These are phyloP conservation scores for Hemisphaericaspora subhashii DNA, from an alignment of 1,139 yeast species.

Conservation along the genomic window DNA sequence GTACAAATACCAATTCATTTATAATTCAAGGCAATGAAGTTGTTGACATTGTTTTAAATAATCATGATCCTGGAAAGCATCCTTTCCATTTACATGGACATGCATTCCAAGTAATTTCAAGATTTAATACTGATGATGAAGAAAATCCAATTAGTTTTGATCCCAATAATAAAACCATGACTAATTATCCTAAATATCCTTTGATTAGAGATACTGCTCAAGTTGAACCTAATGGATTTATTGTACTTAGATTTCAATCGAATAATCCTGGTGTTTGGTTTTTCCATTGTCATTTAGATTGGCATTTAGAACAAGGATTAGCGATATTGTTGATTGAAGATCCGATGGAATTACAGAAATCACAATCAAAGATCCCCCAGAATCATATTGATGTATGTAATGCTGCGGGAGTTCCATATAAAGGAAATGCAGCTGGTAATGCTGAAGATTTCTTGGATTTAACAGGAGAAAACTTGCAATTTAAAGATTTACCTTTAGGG, in stretches of 20 bases:
- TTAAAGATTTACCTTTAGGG: conserved; percentile 59
- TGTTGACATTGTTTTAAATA: conserved; percentile 71
- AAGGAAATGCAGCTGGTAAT: conserved; percentile 79
- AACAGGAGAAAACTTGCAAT: conserved; percentile 57
- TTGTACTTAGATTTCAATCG: conserved; percentile 68
- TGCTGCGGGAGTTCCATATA: conserved; percentile 38
- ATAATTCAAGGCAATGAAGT: conserved; percentile 62
- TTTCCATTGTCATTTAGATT: conserved; percentile 93
- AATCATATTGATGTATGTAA: conserved; percentile 51
- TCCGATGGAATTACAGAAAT: conserved; percentile 53
- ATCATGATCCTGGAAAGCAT: conserved; percentile 79
- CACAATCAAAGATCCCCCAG: conserved; percentile 36
- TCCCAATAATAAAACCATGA: conserved; percentile 47
- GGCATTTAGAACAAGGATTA: conserved; percentile 91
- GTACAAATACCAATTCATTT: conserved; percentile 64
- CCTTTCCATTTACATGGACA: conserved; percentile 96
- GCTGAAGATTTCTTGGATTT: conserved; percentile 55
- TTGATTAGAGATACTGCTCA: conserved; percentile 64
- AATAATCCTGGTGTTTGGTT: conserved; percentile 91
- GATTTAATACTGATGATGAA: conserved; percentile 50
- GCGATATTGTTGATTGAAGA: conserved; percentile 76
- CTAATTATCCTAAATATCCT: conserved; percentile 61
- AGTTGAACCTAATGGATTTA: conserved; percentile 63
- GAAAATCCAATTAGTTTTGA: conserved; percentile 53
- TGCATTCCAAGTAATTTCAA: conserved; percentile 68